Percentiles rank a stretch among this genome's conserved stretches.
These are phyloP conservation scores for Venustampulla echinocandica DNA, from an alignment of 495 filamentous ascomycete genomes.

Conservation along the genomic window DNA sequence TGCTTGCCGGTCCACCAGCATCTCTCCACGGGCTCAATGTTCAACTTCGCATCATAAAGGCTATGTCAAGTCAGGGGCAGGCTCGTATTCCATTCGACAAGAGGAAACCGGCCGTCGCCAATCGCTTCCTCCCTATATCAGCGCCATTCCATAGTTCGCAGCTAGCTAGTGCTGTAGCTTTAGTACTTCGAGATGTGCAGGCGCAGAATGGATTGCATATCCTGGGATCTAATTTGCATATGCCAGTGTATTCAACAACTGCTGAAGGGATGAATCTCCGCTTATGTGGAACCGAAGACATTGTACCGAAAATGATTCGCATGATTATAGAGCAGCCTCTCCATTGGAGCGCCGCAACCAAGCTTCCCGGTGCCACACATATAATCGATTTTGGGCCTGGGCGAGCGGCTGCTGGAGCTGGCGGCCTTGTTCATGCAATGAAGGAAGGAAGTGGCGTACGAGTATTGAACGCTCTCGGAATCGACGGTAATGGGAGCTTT, in stretches of 20 bases:
- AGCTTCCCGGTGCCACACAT: conserved; percentile 78
- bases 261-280: conserved; percentile 78
- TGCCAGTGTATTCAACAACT: conserved; percentile 80
- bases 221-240: conserved; percentile 53
- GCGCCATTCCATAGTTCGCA: conserved; percentile 94
- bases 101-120: conserved; percentile 84
- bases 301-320: conserved; percentile 71
- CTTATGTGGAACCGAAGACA: conserved; percentile 40
- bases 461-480: conserved; percentile 81
- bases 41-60: conserved; percentile 84
- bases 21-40: conserved; percentile 92
- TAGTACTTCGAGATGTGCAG: conserved; percentile 67
- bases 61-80: conserved; percentile 85
- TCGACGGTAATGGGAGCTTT: conserved; percentile 74
- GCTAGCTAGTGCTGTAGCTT: conserved; percentile 61
- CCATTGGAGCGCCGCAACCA: conserved; percentile 82
- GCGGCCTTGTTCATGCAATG: conserved; percentile 84
- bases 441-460: conserved; percentile 94
- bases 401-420: conserved; percentile 76
- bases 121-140: conserved; percentile 90
- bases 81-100: conserved; percentile 84
- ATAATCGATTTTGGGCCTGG: conserved; percentile 93
- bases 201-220: conserved; percentile 56
- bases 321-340: conserved; percentile 88
- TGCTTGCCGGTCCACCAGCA: conserved; percentile 86